Evolutionary conservation across 352 stramenopile genomes (phyloP), one percentile per base, ranked within the genome.

Genomic region (Phytophthora hibernalis): DNA sequence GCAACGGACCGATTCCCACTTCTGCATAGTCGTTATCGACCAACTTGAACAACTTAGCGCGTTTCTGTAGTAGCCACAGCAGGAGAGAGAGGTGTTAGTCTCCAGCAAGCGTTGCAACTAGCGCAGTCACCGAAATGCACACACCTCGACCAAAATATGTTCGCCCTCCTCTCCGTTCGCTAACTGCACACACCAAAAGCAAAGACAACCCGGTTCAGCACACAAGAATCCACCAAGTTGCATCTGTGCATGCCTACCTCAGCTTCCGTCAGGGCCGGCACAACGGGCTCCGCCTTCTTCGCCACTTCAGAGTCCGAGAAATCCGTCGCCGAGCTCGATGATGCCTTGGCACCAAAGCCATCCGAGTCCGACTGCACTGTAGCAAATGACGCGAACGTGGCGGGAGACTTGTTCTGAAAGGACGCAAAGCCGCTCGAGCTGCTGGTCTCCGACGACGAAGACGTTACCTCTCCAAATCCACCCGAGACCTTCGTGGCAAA

Each of bases 31-130:
- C 82, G 18, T 86, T 82, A 16, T 85, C 81, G 16, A 89, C 79
- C 52, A 94, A 71, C 55, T 92, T 92, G 58, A 88, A 94, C 24
- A 94, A 72, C 73, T 94, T 94, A 38, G 79, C 72, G 13, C 86
- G 86, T 88, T 90, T 88, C 82, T 93, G 22, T 38, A 61, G 6
- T 15, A 54, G 22, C 24, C 53, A 21, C 6, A 47, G 24, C 9
- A 45, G 42, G 6, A 28, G 10, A 7, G 20, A 48, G 6, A 43
- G 16, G 21, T 3, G 47, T 51, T 13, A 56, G 15, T 21, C 26
- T 54, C 8, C 16, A 57, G 7, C 13, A 52, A 61, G 12, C 4
- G 9, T 20, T 13, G 43, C 22, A 12, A 35, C 6, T 2, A 52
- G 9, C 2, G 35, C 18, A 57, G 16, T 0, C 3, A 60, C 3